phyloP scores from a whole-genome alignment of 2,329 filamentous ascomycete genomes.

The Spiromastix sp. region DNA sequence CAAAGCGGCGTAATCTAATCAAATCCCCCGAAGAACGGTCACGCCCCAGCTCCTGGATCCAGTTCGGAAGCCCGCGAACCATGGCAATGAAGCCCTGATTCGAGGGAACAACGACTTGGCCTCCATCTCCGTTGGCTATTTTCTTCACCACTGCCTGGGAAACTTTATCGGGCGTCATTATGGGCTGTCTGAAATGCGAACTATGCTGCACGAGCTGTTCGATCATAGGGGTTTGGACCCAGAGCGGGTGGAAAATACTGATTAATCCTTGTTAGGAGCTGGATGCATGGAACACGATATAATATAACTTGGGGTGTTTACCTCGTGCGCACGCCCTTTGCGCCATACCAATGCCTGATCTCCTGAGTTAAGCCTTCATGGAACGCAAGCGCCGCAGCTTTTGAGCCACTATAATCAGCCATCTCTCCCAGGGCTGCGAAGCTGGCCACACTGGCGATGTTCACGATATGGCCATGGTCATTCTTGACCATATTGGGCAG shows the following conservation, averaged over 20 bases:
- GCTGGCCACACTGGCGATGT: slow-evolving; percentile 44
- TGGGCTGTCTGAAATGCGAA: slow-evolving; percentile 22
- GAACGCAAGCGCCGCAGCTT: slow-evolving; percentile 43
- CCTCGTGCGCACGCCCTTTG: slow-evolving; percentile 29
- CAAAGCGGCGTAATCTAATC: too few relatives aligned
- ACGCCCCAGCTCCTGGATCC: too few relatives aligned
- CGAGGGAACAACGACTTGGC: slow-evolving; percentile 38
- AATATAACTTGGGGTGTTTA: too few relatives aligned
- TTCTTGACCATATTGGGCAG: slow-evolving; percentile 40
- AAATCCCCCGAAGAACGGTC: too few relatives aligned
- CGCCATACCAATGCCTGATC: slow-evolving; percentile 25
- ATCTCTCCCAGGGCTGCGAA: slow-evolving; percentile 39
- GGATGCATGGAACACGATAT: too few relatives aligned
- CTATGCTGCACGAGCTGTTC: slow-evolving; percentile 26
- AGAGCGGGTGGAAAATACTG: slow-evolving; percentile 30
- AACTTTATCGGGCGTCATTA: slow-evolving; percentile 30
- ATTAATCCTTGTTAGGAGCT: too few relatives aligned
- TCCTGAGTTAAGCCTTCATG: slow-evolving; percentile 40
- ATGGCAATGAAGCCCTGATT: too few relatives aligned
- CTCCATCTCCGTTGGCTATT: slow-evolving; percentile 39
- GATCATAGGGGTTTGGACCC: slow-evolving; percentile 41
- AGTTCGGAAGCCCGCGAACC: too few relatives aligned
- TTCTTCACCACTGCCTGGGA: slow-evolving; percentile 41
- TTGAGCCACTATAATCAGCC: slow-evolving; percentile 43
- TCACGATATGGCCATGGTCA: slow-evolving; percentile 48